Percentiles rank a stretch among this genome's conserved stretches.
Conservation (phyloP, 306 rosid genomes). For the Sindora glabra region DNA sequence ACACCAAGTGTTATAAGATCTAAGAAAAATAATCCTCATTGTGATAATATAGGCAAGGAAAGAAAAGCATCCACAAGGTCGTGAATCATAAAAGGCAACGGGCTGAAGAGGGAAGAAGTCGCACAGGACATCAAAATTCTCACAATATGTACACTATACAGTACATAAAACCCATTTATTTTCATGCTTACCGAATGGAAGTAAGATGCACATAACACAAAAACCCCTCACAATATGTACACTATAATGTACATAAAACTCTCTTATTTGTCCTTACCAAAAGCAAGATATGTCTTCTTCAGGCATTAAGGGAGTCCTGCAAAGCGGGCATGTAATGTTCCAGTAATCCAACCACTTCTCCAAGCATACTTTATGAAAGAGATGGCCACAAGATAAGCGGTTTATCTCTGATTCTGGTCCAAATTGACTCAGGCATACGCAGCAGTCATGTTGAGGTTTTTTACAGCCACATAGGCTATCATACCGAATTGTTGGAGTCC, state of each 20-base stretch:
- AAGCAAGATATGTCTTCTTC: conserved; percentile 52
- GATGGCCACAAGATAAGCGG: conserved; percentile 70
- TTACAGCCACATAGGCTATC: conserved; percentile 29
- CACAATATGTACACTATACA: no score
- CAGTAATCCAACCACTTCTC: conserved; percentile 86
- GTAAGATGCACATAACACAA: conserved; percentile 27
- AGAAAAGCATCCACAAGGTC: no score
- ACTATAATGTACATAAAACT: conserved; percentile 47
- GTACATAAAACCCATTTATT: no score
- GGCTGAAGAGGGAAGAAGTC: no score
- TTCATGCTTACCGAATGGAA: no score
- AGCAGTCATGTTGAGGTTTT: conserved; percentile 54
- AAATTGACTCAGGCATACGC: conserved; percentile 67
- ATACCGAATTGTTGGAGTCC: conserved; percentile 44
- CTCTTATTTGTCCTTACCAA: conserved; percentile 38
- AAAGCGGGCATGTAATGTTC: conserved; percentile 94
- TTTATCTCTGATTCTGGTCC: conserved; percentile 72
- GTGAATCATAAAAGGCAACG: no score
- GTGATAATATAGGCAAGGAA: no score
- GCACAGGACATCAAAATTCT: no score
- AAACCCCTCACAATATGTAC: conserved; percentile 45
- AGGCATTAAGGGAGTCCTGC: conserved; percentile 72
- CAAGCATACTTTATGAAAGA: conserved; percentile 77
- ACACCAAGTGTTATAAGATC: no score
- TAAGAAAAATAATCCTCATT: no score